Evolutionary conservation across 2,329 filamentous ascomycete genomes (phyloP).

Genomic region (Aspergillus ochraceus): DNA sequence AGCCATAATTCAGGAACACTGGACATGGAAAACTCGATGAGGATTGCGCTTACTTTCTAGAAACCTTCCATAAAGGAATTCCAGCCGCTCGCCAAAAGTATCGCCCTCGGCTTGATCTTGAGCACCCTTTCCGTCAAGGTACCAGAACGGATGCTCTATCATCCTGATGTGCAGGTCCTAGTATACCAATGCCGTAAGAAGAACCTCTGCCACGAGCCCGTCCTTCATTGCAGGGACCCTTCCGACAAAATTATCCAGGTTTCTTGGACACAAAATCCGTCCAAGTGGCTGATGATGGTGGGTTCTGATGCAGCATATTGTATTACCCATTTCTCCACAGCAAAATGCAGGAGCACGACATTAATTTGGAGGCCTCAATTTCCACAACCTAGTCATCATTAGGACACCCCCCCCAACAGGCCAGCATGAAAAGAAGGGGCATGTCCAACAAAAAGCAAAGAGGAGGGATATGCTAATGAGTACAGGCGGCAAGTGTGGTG

Average conservation of each 20-base stretch:
- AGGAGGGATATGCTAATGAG: background rate
- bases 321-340: background rate
- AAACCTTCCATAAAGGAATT: background rate
- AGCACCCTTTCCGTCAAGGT: background rate
- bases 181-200: background rate
- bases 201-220: background rate
- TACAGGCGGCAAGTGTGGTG: background rate
- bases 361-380: background rate
- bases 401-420: too few species aligned
- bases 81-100: background rate
- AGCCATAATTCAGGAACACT: background rate
- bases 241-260: background rate
- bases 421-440: background rate
- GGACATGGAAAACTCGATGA: too few species aligned
- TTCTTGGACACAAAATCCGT: background rate
- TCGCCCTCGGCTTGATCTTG: background rate
- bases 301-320: background rate
- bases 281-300: background rate
- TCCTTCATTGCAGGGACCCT: background rate
- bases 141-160: background rate
- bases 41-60: background rate
- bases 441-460: background rate
- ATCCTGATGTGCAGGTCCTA: background rate
- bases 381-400: background rate
- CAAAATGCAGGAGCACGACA: background rate